Evolutionary conservation across 805 yeast species (phyloP), one percentile per base, ranked within the genome.

Genomic region (Yamadazyma tumulicola): DNA sequence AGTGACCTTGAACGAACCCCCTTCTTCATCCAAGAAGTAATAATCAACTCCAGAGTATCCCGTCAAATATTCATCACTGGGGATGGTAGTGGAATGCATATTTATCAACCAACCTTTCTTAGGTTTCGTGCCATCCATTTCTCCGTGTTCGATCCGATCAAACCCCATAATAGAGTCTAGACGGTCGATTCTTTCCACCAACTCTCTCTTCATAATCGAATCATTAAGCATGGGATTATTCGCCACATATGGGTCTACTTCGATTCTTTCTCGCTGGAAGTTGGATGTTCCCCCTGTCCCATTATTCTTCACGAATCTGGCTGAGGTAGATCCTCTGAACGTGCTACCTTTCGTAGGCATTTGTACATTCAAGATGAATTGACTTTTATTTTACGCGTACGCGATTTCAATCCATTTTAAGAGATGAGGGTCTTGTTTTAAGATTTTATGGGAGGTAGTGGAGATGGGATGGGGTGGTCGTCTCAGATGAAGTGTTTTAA

Each of bases 1-100:
- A 1, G 95, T 82, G 4, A 88, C 81, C 54, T 91, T 93, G 67
- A 94, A 93, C 28, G 85, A 78, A 5, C 97, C 98, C 31, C 99
- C 99, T 55, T 89, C 97, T 50, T 86, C 96, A 55, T 89, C 97
- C 6, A 93, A 61, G 48, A 94, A 93, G 54, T 94, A 94, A 57
- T 83, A 88, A 49, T 93, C 97, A 3, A 91, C 96, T 3, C 91
- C 98, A 0, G 96, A 76, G 22, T 75, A 67, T 7, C 95, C 96
- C n/a, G 75, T 67, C 8, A 71, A 48, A 27, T 68, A 64, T 20
- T 77, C 80, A 4, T 74, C 76, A 9, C 76, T 71, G 2, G 82
- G 76, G 3, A 84, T 56, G 1, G 84, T 68, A 1, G 95, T 85
- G 2, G 95, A 77, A 62, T 91, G 98, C 93, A 93, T 87, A 52